Evolutionary conservation across 2,329 filamentous ascomycete species (phyloP).

Genomic region (Venturia oleaginea): DNA sequence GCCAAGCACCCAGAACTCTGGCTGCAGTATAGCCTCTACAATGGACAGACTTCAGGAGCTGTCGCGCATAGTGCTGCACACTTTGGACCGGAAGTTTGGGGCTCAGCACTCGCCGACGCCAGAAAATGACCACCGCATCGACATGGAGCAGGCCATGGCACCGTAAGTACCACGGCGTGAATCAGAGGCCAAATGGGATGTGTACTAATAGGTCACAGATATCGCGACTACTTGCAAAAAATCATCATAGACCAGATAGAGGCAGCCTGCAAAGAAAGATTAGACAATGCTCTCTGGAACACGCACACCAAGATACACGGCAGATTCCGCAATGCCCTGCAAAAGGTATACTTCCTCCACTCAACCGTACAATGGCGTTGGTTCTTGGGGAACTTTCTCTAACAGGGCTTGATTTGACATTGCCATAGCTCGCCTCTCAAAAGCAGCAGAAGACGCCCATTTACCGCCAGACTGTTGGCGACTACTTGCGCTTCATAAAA

Average conservation of each 20-base stretch:
- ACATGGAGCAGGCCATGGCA: neutral
- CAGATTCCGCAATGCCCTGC: slow-evolving; percentile 64
- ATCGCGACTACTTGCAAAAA: slow-evolving; percentile 62
- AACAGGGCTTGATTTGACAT: neutral
- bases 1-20: neutral
- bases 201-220: slow-evolving; percentile 38
- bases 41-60: slow-evolving; percentile 1
- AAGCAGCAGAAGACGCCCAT: slow-evolving; percentile 5
- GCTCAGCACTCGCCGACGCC: neutral
- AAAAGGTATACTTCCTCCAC: slow-evolving; percentile 33
- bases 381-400: neutral
- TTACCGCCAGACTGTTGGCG: slow-evolving; percentile 64
- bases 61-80: neutral
- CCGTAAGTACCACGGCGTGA: neutral
- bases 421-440: slow-evolving; percentile 1
- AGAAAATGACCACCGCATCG: slow-evolving; percentile 3
- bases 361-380: neutral
- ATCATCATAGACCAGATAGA: slow-evolving; percentile 65
- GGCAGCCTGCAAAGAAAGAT: slow-evolving; percentile 51
- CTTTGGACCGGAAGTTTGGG: neutral
- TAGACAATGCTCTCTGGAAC: slow-evolving; percentile 69
- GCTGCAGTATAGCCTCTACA: neutral
- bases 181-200: neutral
- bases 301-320: slow-evolving; percentile 69
- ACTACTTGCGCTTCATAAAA: slow-evolving; percentile 78